These are phyloP conservation scores for Hymenotorrendiella dingleyae DNA, from an alignment of 2,329 filamentous ascomycete genomes.

Conservation along the genomic window DNA sequence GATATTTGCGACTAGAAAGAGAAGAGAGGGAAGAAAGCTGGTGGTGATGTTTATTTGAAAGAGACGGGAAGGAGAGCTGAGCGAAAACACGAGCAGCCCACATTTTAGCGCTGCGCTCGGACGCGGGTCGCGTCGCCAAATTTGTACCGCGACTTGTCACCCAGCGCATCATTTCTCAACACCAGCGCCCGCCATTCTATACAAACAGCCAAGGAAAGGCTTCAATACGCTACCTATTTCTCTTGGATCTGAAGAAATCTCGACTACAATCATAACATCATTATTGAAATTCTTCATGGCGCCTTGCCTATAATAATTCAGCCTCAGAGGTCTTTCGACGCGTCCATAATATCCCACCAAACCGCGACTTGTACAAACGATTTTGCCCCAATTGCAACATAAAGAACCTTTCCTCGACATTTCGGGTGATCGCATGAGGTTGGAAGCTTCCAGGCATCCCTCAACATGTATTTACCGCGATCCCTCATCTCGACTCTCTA, in stretches of 20 bases:
- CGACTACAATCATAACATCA: neutral
- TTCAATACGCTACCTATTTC: neutral
- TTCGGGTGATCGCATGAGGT: conserved; percentile 7
- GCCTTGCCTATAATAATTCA: neutral
- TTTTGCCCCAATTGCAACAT: neutral
- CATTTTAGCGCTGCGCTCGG: neutral
- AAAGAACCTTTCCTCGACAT: neutral
- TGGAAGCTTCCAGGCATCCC: conserved; percentile 9
- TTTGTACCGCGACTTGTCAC: conserved; percentile 1
- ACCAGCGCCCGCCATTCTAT: neutral
- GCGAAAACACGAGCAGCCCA: neutral
- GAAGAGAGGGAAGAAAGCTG: too few species aligned
- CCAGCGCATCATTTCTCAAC: neutral
- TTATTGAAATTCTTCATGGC: neutral
- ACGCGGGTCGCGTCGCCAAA: conserved; percentile 6
- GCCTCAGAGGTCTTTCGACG: neutral
- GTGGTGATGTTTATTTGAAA: neutral
- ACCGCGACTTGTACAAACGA: neutral
- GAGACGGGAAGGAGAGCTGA: neutral
- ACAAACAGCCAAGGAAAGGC: neutral
- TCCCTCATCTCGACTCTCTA: conserved; percentile 87
- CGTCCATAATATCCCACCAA: neutral
- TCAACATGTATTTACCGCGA: conserved; percentile 86
- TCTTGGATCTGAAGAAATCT: neutral
- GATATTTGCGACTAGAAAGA: too few species aligned